Conservation (phyloP, 345 rosid genomes). For the Aurinia saxatilis region DNA sequence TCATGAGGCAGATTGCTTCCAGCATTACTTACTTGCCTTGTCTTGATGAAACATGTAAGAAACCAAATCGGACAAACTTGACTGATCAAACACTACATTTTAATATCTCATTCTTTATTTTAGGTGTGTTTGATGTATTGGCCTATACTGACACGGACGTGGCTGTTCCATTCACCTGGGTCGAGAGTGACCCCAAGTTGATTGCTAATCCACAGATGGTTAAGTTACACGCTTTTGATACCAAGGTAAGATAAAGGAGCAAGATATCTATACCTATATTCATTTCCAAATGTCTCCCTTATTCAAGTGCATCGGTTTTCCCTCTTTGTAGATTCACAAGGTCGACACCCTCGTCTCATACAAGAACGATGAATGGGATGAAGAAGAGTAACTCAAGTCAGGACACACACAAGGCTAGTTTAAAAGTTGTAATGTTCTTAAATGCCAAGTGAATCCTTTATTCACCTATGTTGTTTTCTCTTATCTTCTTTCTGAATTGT, state of each 20-base stretch:
- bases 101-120: background rate
- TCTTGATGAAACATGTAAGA: constrained; percentile 88
- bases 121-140: constrained; percentile 93
- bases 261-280: background rate
- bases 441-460: constrained; percentile 46
- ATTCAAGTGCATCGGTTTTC: background rate
- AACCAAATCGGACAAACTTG: no score
- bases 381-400: constrained; percentile 30
- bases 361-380: constrained; percentile 97
- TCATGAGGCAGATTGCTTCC: constrained; percentile 91
- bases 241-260: constrained; percentile 62
- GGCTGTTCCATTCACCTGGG: constrained; percentile 92
- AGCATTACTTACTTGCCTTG: constrained; percentile 96
- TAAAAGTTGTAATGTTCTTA: no score
- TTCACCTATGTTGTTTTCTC: constrained; percentile 51
- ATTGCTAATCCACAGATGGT: constrained; percentile 99
- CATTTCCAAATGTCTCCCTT: background rate
- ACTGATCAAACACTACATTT: no score
- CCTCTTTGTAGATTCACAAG: constrained; percentile 69
- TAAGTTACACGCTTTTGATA: constrained; percentile 91
- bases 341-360: constrained; percentile 93
- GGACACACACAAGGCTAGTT: no score
- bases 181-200: constrained; percentile 90
- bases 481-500: constrained; percentile 5
- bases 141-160: constrained; percentile 88